phyloP scores from a whole-genome alignment of 306 rosid species.

The Senna siamea region DNA sequence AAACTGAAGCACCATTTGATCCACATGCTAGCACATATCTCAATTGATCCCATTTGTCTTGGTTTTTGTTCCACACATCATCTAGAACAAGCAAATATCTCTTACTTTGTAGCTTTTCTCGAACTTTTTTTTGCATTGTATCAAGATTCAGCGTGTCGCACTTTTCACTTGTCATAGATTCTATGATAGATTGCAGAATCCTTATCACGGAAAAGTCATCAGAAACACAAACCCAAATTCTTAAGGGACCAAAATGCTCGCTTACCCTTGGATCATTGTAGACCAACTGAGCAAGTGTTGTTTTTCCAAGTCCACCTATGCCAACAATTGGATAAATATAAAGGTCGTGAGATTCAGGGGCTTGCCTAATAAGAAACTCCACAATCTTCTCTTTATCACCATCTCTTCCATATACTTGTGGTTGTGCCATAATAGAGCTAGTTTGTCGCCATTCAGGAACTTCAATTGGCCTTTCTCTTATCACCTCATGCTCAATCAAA shows the following conservation, averaged over 20 bases:
- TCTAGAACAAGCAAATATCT: no score
- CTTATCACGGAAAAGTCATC: neutral
- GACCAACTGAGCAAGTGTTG: constrained; percentile 23
- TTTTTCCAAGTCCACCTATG: constrained; percentile 31
- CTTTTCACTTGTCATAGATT: neutral
- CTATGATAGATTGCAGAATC: neutral
- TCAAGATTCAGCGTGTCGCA: neutral
- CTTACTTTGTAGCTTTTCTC: no score
- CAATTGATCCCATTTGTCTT: no score
- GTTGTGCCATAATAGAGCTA: neutral
- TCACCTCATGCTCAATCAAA: neutral
- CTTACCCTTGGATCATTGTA: constrained; percentile 2
- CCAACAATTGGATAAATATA: constrained; percentile 22
- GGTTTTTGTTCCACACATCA: no score
- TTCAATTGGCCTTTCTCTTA: neutral
- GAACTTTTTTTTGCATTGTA: no score
- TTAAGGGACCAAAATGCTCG: neutral
- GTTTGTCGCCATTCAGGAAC: constrained; percentile 34
- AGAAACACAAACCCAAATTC: constrained; percentile 32
- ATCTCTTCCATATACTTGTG: constrained; percentile 16
- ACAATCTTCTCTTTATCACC: no score
- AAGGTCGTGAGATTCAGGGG: neutral
- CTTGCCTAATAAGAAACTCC: no score
- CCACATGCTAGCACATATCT: no score
- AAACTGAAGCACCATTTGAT: no score